Evolutionary conservation across 306 rosid genomes (phyloP).

Genomic region (Delonix regia): DNA sequence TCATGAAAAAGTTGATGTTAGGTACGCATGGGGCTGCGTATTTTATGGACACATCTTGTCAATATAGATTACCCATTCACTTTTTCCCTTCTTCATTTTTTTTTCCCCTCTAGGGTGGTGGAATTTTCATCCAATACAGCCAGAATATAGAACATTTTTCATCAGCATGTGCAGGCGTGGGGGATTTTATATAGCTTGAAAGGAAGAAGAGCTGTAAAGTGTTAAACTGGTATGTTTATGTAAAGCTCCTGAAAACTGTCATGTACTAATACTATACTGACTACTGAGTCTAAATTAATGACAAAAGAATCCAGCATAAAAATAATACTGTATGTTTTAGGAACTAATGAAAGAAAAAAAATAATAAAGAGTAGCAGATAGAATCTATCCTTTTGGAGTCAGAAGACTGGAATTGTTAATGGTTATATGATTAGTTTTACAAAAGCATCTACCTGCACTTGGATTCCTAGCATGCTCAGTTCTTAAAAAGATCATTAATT

Average conservation of each 20-base stretch:
- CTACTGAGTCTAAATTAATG: not conserved
- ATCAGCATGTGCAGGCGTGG: not conserved
- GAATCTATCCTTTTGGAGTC: not conserved
- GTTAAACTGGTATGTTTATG: not conserved
- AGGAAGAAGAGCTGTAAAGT: not conserved
- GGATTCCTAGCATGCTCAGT: slow-evolving; percentile 26
- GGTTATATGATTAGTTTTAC: not conserved
- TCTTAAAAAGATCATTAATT: slow-evolving; percentile 7
- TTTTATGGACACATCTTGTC: not conserved
- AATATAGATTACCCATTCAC: not conserved
- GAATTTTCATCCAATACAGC: too few species aligned
- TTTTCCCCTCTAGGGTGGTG: too few species aligned
- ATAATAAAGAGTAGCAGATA: not conserved
- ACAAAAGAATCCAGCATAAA: not conserved
- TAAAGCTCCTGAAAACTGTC: too few species aligned
- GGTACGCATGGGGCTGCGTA: slow-evolving; percentile 24
- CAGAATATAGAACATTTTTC: not conserved
- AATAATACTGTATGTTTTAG: not conserved
- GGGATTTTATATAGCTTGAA: not conserved
- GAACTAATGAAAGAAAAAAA: not conserved
- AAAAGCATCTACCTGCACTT: slow-evolving; percentile 9
- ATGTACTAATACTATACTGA: not conserved
- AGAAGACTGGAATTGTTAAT: not conserved
- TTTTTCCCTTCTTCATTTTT: not conserved
- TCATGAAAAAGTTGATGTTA: slow-evolving; percentile 25